Conservation (phyloP, 2,329 filamentous ascomycete species). For the Mollisiaceae sp. region DNA sequence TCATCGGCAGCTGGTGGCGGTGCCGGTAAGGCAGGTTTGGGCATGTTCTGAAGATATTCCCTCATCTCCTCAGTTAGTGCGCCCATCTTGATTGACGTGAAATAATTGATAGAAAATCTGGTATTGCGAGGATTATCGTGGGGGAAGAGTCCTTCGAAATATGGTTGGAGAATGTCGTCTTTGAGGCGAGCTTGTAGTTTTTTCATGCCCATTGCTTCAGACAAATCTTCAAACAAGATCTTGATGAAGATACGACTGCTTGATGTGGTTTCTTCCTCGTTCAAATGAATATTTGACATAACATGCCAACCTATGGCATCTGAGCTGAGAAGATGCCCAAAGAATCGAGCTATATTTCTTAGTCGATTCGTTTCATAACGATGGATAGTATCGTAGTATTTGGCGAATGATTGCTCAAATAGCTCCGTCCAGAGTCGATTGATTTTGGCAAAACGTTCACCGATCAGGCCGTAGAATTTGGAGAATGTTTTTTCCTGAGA, state of each 20-base stretch:
- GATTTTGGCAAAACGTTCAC: conserved; percentile 93
- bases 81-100: conserved; percentile 97
- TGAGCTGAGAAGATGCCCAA: conserved; percentile 85
- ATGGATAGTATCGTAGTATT: conserved; percentile 97
- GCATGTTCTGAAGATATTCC: conserved; percentile 85
- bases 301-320: conserved; percentile 95
- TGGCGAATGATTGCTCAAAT: conserved; percentile 87
- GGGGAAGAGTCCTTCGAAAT: conserved; percentile 86
- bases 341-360: conserved; percentile 93
- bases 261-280: conserved; percentile 95
- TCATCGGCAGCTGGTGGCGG: conserved; percentile 59
- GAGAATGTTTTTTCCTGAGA: conserved; percentile 96
- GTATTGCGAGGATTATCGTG: conserved; percentile 87
- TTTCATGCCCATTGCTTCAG: conserved; percentile 83
- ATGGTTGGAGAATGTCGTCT: conserved; percentile 78
- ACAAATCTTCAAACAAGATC: conserved; percentile 92
- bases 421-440: conserved; percentile 94
- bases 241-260: conserved; percentile 98
- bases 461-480: conserved; percentile 95
- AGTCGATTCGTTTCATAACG: conserved; percentile 95
- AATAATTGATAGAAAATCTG: conserved; percentile 98
- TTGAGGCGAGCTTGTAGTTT: conserved; percentile 77
- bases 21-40: conserved; percentile 79
- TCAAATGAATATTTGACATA: conserved; percentile 82
- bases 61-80: conserved; percentile 94